Evolutionary conservation across 208 protist genomes (phyloP).

Genomic region (Porcisia hertigi): DNA sequence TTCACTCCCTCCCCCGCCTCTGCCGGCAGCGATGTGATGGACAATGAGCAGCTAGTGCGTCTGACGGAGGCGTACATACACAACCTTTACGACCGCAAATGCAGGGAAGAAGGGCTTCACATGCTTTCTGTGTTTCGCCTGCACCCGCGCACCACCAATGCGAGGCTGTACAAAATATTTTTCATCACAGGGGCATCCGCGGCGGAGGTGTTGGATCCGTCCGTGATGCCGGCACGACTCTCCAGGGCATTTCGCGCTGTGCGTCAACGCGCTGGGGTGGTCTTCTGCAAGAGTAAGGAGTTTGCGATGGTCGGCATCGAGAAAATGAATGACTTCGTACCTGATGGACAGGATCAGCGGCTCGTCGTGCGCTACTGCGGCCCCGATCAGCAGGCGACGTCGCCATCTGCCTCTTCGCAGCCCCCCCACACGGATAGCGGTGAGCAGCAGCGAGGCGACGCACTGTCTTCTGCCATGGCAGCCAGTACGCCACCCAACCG

Average conservation of each 20-base stretch:
- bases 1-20: not conserved
- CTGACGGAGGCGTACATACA: conserved; percentile 43
- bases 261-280: conserved; percentile 63
- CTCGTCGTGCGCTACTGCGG: conserved; percentile 75
- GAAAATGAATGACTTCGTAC: conserved; percentile 84
- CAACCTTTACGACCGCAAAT: conserved; percentile 36
- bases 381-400: conserved; percentile 30
- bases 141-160: conserved; percentile 60
- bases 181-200: conserved; percentile 67
- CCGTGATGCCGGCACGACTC: conserved; percentile 34
- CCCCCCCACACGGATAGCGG: conserved; percentile 6
- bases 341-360: conserved; percentile 73
- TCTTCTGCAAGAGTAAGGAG: conserved; percentile 70
- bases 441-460: not conserved
- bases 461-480: not conserved
- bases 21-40: conserved; percentile 15
- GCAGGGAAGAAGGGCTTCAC: conserved; percentile 37
- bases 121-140: conserved; percentile 83
- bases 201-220: conserved; percentile 54
- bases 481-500: conserved; percentile 7
- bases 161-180: conserved; percentile 69
- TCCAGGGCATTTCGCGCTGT: conserved; percentile 10
- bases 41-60: conserved; percentile 18
- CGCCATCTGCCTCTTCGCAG: conserved; percentile 22
- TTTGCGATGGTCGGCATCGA: conserved; percentile 79